A percentile compares a stretch with the other conserved stretches of the same genome.
These are phyloP conservation scores for Dryas drummondii DNA, from an alignment of 306 rosid species.

Conservation along the genomic window DNA sequence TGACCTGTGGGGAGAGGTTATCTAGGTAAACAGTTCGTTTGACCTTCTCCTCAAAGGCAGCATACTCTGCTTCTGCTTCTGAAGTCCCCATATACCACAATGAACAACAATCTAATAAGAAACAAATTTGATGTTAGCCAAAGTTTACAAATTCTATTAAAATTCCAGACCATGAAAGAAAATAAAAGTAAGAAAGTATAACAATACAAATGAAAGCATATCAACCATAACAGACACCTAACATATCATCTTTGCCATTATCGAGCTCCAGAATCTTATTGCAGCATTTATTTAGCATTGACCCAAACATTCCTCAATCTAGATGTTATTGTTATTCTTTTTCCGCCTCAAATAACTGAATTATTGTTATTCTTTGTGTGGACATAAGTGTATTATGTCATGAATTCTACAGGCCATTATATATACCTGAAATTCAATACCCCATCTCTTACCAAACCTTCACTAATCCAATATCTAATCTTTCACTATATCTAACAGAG, in stretches of 20 bases:
- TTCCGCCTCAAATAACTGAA: not conserved
- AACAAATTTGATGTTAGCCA: not conserved
- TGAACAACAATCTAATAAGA: constrained; percentile 31
- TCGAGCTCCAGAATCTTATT: no score
- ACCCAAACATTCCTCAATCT: not conserved
- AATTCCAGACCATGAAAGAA: not conserved
- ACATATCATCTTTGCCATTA: not conserved
- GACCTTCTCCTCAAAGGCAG: constrained; percentile 64
- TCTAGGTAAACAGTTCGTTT: constrained; percentile 66
- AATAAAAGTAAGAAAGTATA: not conserved
- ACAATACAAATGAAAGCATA: no score
- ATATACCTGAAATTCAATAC: no score
- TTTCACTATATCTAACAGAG: no score
- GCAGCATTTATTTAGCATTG: not conserved
- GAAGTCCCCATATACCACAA: constrained; percentile 47
- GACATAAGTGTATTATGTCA: no score
- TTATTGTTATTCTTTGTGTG: no score
- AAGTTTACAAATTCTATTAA: not conserved
- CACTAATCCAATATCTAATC: no score
- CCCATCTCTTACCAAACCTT: no score
- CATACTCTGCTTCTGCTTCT: constrained; percentile 35
- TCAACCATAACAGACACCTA: not conserved
- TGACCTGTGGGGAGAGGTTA: constrained; percentile 74
- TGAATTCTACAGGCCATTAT: no score
- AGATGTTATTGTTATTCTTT: not conserved